Percentiles rank a stretch among this genome's conserved stretches.
phyloP scores from a whole-genome alignment of 2,329 filamentous ascomycete genomes.

The Alternaria burnsii region DNA sequence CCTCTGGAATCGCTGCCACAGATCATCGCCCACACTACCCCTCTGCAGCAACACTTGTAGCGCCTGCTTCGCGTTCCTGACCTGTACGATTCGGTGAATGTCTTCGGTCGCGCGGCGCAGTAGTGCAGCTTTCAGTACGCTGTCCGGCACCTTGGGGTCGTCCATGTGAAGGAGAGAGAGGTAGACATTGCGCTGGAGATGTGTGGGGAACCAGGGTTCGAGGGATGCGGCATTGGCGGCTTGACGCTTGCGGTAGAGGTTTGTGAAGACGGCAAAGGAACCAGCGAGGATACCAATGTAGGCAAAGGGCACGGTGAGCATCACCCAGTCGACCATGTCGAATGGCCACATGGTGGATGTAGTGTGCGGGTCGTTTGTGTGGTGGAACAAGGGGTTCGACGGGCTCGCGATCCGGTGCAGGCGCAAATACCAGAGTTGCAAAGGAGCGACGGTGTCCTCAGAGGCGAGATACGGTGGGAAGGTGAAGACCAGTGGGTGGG shows the following conservation, averaged over 20 bases:
- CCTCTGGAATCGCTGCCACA: slow-evolving; percentile 90
- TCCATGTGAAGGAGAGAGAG: slow-evolving; percentile 87
- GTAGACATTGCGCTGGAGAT: slow-evolving; percentile 94
- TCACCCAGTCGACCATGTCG: slow-evolving; percentile 76
- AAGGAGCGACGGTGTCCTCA: slow-evolving; percentile 31
- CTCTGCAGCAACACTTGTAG: slow-evolving; percentile 83
- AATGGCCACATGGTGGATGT: slow-evolving; percentile 45
- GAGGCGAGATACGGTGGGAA: slow-evolving; percentile 5
- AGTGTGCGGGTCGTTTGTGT: slow-evolving; percentile 12
- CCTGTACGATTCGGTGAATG: slow-evolving; percentile 87
- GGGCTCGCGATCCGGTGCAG: background rate
- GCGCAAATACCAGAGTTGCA: background rate
- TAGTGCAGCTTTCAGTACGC: slow-evolving; percentile 85
- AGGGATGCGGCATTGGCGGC: slow-evolving; percentile 80
- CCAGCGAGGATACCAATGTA: slow-evolving; percentile 89
- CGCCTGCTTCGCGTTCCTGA: slow-evolving; percentile 88
- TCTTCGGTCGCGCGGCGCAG: slow-evolving; percentile 90
- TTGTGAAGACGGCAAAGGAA: slow-evolving; percentile 90
- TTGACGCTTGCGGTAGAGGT: slow-evolving; percentile 92
- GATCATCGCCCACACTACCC: slow-evolving; percentile 92
- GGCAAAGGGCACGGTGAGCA: slow-evolving; percentile 84
- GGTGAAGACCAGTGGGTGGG: slow-evolving; percentile 13
- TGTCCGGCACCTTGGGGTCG: slow-evolving; percentile 77
- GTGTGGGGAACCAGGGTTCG: slow-evolving; percentile 91
- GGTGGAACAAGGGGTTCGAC: background rate